phyloP scores from a whole-genome alignment of 2,329 filamentous ascomycete genomes.

The Erysiphe neolycopersici region DNA sequence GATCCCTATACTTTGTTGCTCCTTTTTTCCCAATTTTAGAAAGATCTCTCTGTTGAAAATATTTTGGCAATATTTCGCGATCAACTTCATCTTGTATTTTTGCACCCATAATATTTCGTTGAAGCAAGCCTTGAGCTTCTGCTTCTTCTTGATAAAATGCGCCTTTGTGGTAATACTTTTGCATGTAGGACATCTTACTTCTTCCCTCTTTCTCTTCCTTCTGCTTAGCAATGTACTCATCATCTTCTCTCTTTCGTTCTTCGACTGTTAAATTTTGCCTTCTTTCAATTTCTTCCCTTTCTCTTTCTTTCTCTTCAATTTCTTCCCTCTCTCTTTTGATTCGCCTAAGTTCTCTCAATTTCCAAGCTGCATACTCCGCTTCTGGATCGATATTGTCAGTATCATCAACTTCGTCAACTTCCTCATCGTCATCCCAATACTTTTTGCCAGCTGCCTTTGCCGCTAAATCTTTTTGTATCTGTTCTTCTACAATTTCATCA shows the following conservation, averaged over 20 bases:
- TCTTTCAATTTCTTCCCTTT: slow-evolving; percentile 72
- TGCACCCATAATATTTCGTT: slow-evolving; percentile 65
- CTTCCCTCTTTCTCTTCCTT: slow-evolving; percentile 25
- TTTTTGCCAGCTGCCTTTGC: slow-evolving; percentile 52
- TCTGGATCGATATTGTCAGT: slow-evolving; percentile 67
- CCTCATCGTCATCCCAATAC: slow-evolving; percentile 56
- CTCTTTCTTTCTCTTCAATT: slow-evolving; percentile 61
- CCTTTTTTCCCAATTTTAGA: slow-evolving; percentile 84
- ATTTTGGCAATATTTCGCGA: slow-evolving; percentile 62
- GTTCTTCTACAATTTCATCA: slow-evolving; percentile 63
- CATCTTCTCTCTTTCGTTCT: slow-evolving; percentile 67
- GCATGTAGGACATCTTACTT: slow-evolving; percentile 72
- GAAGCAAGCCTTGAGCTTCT: slow-evolving; percentile 45
- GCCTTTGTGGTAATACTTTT: slow-evolving; percentile 90
- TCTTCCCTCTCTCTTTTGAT: slow-evolving; percentile 66
- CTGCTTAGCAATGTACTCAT: slow-evolving; percentile 48
- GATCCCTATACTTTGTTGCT: slow-evolving; percentile 66
- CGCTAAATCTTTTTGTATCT: slow-evolving; percentile 57
- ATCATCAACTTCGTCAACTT: slow-evolving; percentile 58
- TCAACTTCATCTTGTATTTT: slow-evolving; percentile 68
- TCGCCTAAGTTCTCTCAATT: slow-evolving; percentile 67
- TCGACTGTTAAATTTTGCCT: slow-evolving; percentile 64
- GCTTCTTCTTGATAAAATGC: slow-evolving; percentile 79
- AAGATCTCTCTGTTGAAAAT: slow-evolving; percentile 80
- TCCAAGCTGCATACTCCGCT: slow-evolving; percentile 80